These are phyloP conservation scores for Termitomyces sp. DNA, from an alignment of 768 basidiomycete species.

Conservation along the genomic window DNA sequence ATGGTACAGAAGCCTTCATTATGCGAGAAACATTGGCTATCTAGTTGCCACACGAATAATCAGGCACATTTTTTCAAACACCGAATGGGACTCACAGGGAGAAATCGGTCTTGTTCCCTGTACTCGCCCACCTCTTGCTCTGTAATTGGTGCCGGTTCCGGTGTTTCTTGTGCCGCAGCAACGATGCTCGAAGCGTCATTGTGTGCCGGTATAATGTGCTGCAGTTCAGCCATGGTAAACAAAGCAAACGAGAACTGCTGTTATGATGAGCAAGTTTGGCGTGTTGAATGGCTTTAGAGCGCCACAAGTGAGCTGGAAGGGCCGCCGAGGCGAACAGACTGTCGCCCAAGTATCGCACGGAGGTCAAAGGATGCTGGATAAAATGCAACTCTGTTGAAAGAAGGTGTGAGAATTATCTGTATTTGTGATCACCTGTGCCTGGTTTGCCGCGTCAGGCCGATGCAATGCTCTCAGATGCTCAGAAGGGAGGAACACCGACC, in stretches of 20 bases:
- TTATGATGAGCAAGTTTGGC: not conserved
- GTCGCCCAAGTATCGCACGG: not conserved
- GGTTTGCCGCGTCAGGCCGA: not conserved
- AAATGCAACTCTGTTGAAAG: constrained; percentile 1
- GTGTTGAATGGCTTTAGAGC: not conserved
- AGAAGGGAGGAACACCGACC: not conserved
- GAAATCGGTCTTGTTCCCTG: constrained; percentile 89
- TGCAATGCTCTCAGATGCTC: not conserved
- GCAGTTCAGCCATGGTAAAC: constrained; percentile 28
- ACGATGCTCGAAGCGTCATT: constrained; percentile 30
- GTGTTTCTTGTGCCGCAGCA: constrained; percentile 33
- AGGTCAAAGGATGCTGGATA: not conserved
- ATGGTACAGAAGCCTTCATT: constrained; percentile 90
- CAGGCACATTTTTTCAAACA: not conserved
- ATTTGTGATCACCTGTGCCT: constrained; percentile 1
- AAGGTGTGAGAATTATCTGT: constrained; percentile 2
- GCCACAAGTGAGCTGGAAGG: constrained; percentile 5
- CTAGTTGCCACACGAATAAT: constrained; percentile 29
- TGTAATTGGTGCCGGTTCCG: constrained; percentile 69
- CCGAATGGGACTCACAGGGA: constrained; percentile 59
- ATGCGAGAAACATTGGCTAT: constrained; percentile 98
- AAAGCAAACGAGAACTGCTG: not conserved
- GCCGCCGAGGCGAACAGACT: not conserved
- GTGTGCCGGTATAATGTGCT: constrained; percentile 35
- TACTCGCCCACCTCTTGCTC: constrained; percentile 94